Conservation (phyloP, 805 yeast genomes). For the Starmerella apis region DNA sequence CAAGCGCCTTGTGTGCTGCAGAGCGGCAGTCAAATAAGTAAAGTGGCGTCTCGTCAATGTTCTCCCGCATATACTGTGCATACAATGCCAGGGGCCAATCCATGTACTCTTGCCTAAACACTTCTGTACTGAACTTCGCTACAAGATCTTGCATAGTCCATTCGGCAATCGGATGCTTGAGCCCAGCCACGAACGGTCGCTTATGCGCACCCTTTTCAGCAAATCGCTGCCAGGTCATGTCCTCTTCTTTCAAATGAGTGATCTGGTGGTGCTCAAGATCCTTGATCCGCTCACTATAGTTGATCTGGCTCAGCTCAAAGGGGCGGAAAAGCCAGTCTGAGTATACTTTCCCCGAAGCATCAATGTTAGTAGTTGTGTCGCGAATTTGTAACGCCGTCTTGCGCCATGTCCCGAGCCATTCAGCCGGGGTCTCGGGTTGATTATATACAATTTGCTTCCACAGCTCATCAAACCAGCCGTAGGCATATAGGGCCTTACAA, state of each 20-base stretch:
- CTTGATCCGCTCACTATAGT: slow-evolving; percentile 43
- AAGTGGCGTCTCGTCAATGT: slow-evolving; percentile 72
- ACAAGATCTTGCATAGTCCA: slow-evolving; percentile 50
- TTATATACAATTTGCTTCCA: slow-evolving; percentile 58
- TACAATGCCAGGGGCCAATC: slow-evolving; percentile 63
- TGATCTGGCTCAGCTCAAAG: slow-evolving; percentile 64
- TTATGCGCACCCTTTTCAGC: slow-evolving; percentile 36
- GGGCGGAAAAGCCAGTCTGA: slow-evolving; percentile 78
- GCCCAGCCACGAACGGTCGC: slow-evolving; percentile 55
- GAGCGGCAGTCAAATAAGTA: slow-evolving; percentile 77
- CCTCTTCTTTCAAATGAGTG: slow-evolving; percentile 29
- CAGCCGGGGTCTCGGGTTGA: slow-evolving; percentile 24
- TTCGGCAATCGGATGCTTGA: slow-evolving; percentile 43
- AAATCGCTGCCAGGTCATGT: slow-evolving; percentile 42
- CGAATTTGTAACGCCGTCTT: slow-evolving; percentile 40
- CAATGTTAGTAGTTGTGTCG: slow-evolving; percentile 17
- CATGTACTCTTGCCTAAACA: slow-evolving; percentile 76
- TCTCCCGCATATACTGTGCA: slow-evolving; percentile 47
- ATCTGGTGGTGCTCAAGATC: slow-evolving; percentile 37
- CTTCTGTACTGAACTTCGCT: slow-evolving; percentile 45
- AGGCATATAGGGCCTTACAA: slow-evolving; percentile 63
- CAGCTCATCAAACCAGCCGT: slow-evolving; percentile 61
- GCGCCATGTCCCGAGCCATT: slow-evolving; percentile 80
- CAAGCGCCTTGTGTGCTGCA: slow-evolving; percentile 51
- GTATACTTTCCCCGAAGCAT: slow-evolving; percentile 39